Evolutionary conservation across 1,139 yeast genomes (phyloP), one percentile per base, ranked within the genome.

Genomic region (Diutina rugosa): DNA sequence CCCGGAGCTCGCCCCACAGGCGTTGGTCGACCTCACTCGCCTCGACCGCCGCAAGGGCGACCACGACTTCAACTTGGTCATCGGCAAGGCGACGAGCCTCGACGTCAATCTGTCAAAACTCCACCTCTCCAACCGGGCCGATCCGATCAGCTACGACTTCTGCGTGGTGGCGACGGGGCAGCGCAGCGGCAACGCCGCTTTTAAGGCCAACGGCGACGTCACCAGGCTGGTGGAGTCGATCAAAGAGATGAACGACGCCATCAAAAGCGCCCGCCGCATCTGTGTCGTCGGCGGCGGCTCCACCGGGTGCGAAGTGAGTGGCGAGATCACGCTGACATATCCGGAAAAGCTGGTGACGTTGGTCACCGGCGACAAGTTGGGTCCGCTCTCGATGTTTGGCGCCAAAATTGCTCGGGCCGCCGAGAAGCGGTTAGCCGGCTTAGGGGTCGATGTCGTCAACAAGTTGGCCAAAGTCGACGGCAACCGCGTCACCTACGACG

Each of bases 241-340:
- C 35, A 16, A 48, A 38, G 56, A 51, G 2, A 54, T 57, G 9
- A 51, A 47, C 55, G 45, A 57, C 5, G 51, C 59, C 16, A 60
- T 70, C 28, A 63, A 64, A 55, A 4, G 55, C 1, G 68, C 74
- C 9, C 58, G 63, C 21, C 56, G 59, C 6, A 66, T 74, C 46
- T 75, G 74, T 1, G 63, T 74, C 4, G 58, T 73, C 41, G 78
- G 78, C 1, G 78, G 74, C 30, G 78, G 78, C 5, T 61, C 72
- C 10, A 71, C 77, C 6, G 78, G 77, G n/a, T 74, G 72, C 26
- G 78, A 74, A 60, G 59, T 65, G 6, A 70, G 73, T 6, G 75
- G 73, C 4, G 78, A 73, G 57, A 61, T 73, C 30, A 74, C 68
- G 4, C 59, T 56, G 26, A 58, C 57, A 29, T 68, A 59, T 54